Evolutionary conservation across 495 filamentous ascomycete genomes (phyloP), one percentile per base, ranked within the genome.

Genomic region (Podospora bellae-mahoneyi): DNA sequence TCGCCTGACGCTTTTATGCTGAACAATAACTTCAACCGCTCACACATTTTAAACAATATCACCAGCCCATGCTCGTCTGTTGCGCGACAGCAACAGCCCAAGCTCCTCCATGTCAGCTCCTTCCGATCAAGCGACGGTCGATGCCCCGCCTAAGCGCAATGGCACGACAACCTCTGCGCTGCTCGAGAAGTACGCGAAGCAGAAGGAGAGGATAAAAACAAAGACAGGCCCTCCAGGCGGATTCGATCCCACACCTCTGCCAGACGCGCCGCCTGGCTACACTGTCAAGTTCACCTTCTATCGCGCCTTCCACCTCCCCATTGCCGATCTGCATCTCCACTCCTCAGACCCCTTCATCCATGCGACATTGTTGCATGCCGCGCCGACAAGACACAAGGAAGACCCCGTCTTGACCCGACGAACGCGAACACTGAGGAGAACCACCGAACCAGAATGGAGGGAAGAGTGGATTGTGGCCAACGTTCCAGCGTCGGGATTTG

Each of bases 201-300:
- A 69, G 27, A 72, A 69, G 28, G 80, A 88, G 70, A 86, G 86
- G 69, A 65, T 89, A 20, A 86, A 89, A 70, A 79, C 81, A 20
- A 88, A 84, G 67, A 73, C 84, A n/a, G 80, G 86, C 18, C 92
- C 92, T 2, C 84, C 89, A 4, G 93, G 93, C 19, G 93, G 93
- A 18, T 94, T 85, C 72, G 92, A 96, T 78, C 73, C 79, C 19
- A 96, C 92, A 2, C 91, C 91, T 4, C 81, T 96, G 13, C 91
- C 93, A 1, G 76, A 82, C 66, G 88, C 87, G 2, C 87, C 88
- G 19, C 86, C 86, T 18, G 93, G 93, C 16, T 96, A 91, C 77
- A 96, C 91, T 1, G 74, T 98, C 69, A 90, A 90, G 71, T 88
- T 98, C 75, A 93, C 88, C 60, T 93, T 98, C 75, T 90, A 94